Evolutionary conservation across 2,329 filamentous ascomycete genomes (phyloP).

Genomic region (Phoma sp.): DNA sequence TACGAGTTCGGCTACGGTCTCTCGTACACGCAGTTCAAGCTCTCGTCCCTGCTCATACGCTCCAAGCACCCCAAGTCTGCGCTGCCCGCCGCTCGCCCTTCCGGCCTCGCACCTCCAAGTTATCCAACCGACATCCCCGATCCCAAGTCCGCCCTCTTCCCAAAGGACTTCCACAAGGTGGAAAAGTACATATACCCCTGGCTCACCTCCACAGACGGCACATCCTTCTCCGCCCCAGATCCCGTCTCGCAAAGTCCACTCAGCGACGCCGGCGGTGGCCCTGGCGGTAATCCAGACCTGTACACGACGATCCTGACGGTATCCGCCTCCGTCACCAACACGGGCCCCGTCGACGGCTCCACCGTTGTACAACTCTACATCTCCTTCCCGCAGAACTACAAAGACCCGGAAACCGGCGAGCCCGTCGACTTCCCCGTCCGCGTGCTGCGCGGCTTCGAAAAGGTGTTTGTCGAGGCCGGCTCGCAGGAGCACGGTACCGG

Average conservation of each 20-base stretch:
- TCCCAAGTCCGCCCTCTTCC: slow-evolving; percentile 65
- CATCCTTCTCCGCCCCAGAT: slow-evolving; percentile 59
- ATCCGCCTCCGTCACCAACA: slow-evolving; percentile 65
- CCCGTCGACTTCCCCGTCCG: slow-evolving; percentile 63
- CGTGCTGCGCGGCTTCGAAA: slow-evolving; percentile 54
- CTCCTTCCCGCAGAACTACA: slow-evolving; percentile 53
- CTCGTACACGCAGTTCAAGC: slow-evolving; percentile 76
- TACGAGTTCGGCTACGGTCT: slow-evolving; percentile 89
- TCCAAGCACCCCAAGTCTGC: slow-evolving; percentile 54
- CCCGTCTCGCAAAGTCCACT: slow-evolving; percentile 59
- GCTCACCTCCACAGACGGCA: slow-evolving; percentile 59
- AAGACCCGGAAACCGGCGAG: slow-evolving; percentile 52
- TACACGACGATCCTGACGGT: slow-evolving; percentile 63
- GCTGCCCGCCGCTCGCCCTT: slow-evolving; percentile 42
- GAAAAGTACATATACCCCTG: slow-evolving; percentile 79
- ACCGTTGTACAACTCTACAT: slow-evolving; percentile 66
- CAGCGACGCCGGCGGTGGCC: slow-evolving; percentile 72
- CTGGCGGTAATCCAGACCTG: slow-evolving; percentile 71
- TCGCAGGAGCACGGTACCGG: slow-evolving; percentile 28
- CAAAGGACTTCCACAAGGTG: slow-evolving; percentile 64
- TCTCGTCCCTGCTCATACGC: slow-evolving; percentile 59
- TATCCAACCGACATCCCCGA: slow-evolving; percentile 64
- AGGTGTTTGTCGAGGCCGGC: slow-evolving; percentile 44
- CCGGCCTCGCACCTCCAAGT: slow-evolving; percentile 43
- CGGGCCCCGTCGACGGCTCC: slow-evolving; percentile 60